phyloP scores from a whole-genome alignment of 257 asterid species.

The Coffea eugenioides region DNA sequence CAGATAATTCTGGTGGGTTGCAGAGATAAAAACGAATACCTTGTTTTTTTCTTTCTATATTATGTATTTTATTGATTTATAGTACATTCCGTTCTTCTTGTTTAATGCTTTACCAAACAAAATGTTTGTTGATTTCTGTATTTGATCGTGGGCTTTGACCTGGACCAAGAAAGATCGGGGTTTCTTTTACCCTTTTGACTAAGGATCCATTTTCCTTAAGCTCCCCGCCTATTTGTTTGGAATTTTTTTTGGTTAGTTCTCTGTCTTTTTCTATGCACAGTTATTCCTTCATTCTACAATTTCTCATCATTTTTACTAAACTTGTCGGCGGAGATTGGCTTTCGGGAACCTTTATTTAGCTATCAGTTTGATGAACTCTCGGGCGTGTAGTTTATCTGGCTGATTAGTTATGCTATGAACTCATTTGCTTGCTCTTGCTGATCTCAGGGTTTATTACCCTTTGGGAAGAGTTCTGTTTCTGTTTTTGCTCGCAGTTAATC shows the following conservation, averaged over 20 bases:
- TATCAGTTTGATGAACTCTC: background rate
- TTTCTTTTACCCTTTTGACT: no score
- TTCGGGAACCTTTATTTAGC: background rate
- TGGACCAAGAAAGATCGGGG: background rate
- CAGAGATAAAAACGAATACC: background rate
- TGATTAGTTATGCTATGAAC: background rate
- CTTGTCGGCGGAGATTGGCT: background rate
- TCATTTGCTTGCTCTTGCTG: constrained; percentile 19
- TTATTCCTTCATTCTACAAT: background rate
- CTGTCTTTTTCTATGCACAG: background rate
- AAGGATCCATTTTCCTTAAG: background rate
- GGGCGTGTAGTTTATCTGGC: background rate
- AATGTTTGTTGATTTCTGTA: constrained; percentile 4
- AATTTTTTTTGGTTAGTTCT: background rate
- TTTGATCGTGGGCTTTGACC: background rate
- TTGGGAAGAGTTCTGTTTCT: constrained; percentile 23
- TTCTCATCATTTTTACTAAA: background rate
- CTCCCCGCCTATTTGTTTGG: no score
- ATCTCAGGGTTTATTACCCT: constrained; percentile 24
- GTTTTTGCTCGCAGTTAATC: constrained; percentile 14
- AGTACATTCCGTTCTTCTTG: background rate
- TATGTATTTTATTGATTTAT: background rate
- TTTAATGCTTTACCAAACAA: background rate
- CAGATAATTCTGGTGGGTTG: background rate
- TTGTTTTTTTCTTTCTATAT: background rate